These are phyloP conservation scores for Neurospora sp. DNA, from an alignment of 495 filamentous ascomycete species.

Conservation along the genomic window DNA sequence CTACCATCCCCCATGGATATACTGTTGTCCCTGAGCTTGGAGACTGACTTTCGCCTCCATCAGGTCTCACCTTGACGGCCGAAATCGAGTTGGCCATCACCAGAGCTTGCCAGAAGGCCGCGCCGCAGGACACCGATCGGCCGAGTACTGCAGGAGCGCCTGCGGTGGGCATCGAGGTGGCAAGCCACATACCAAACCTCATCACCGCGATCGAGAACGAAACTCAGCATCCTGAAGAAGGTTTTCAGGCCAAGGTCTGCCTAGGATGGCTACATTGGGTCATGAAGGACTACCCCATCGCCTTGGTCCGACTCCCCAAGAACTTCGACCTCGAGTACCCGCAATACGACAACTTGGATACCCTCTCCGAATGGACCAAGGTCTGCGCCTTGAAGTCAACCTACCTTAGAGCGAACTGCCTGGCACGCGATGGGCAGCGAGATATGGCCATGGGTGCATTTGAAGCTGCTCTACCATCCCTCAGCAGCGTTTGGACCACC, in stretches of 20 bases:
- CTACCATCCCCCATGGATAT: background rate
- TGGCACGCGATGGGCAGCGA: slow-evolving; percentile 42
- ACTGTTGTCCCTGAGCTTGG: background rate
- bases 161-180: slow-evolving; percentile 26
- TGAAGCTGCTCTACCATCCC: slow-evolving; percentile 48
- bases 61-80: slow-evolving; percentile 69
- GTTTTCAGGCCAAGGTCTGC: slow-evolving; percentile 70
- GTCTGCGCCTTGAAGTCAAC: slow-evolving; percentile 69
- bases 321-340: slow-evolving; percentile 45
- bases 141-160: slow-evolving; percentile 15
- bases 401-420: slow-evolving; percentile 65
- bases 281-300: slow-evolving; percentile 53
- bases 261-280: slow-evolving; percentile 75
- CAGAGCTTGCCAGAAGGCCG: slow-evolving; percentile 37
- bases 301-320: slow-evolving; percentile 51
- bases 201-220: slow-evolving; percentile 57
- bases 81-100: slow-evolving; percentile 57
- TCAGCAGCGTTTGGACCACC: slow-evolving; percentile 35
- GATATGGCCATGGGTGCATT: slow-evolving; percentile 54
- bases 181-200: slow-evolving; percentile 50
- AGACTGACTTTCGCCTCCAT: background rate
- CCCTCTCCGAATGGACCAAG: slow-evolving; percentile 59
- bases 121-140: slow-evolving; percentile 30
- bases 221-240: slow-evolving; percentile 50
- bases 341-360: slow-evolving; percentile 34